Percentiles rank a stretch among this genome's conserved stretches.
phyloP scores from a whole-genome alignment of 352 stramenopile genomes.

The Pythium guiyangense region DNA sequence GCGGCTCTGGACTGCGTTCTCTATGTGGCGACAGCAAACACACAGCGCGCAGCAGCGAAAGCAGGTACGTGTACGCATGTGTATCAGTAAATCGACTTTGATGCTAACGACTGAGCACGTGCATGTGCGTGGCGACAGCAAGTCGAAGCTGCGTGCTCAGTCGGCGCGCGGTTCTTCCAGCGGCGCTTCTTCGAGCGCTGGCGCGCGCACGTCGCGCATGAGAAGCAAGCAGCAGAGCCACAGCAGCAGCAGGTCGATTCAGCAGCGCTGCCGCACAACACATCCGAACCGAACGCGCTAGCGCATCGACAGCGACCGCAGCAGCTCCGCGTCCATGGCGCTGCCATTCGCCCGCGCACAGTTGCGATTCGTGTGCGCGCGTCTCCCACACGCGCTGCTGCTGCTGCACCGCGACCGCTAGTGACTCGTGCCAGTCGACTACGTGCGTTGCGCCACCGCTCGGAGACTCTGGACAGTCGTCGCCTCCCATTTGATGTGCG shows the following conservation, averaged over 20 bases:
- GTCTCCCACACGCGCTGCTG: neutral
- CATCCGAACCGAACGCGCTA: neutral
- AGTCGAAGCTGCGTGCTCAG: conserved; percentile 11
- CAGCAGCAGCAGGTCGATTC: neutral
- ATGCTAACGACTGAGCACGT: too few relatives aligned
- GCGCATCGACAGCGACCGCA: neutral
- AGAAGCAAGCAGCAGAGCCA: conserved; percentile 3
- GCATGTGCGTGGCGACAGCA: too few relatives aligned
- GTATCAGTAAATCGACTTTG: too few relatives aligned
- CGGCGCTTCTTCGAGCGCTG: conserved; percentile 15
- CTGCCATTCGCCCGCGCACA: too few relatives aligned
- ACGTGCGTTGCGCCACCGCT: too few relatives aligned
- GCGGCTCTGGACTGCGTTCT: conserved; percentile 10
- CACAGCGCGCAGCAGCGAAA: neutral
- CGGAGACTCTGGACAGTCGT: too few relatives aligned
- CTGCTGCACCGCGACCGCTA: too few relatives aligned
- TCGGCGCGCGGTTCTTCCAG: conserved; percentile 13
- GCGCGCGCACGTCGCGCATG: conserved; percentile 2
- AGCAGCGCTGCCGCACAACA: too few relatives aligned
- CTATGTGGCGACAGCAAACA: conserved; percentile 1
- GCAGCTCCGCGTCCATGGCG: conserved; percentile 5
- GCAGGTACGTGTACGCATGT: too few relatives aligned
- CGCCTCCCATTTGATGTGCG: too few relatives aligned
- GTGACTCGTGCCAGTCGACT: too few relatives aligned
- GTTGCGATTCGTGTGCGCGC: too few relatives aligned